These are phyloP conservation scores for Capsicum chinense DNA, from an alignment of 257 asterid species.

Conservation along the genomic window DNA sequence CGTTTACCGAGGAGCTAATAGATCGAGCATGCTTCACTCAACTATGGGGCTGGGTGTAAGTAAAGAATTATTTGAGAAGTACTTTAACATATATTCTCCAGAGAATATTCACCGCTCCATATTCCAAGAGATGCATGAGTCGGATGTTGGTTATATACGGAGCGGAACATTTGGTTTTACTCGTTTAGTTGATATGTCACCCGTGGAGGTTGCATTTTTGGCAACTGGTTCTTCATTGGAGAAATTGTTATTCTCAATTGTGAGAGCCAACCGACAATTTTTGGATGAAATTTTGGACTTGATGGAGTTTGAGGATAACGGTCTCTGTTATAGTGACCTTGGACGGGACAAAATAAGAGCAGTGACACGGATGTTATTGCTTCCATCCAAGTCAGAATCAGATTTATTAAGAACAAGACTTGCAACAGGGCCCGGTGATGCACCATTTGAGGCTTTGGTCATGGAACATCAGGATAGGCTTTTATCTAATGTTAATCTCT, in stretches of 20 bases:
- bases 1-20: conserved; percentile 65
- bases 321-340: conserved; percentile 47
- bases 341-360: conserved; percentile 80
- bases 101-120: conserved; percentile 67
- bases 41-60: conserved; percentile 46
- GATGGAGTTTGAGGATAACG: conserved; percentile 62
- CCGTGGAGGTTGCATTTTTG: conserved; percentile 74
- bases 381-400: conserved; percentile 66
- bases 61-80: conserved; percentile 52
- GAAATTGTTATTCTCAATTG: conserved; percentile 66
- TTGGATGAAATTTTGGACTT: conserved; percentile 62
- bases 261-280: conserved; percentile 60
- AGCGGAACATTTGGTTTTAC: conserved; percentile 83
- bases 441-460: conserved; percentile 87
- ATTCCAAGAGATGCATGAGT: conserved; percentile 41
- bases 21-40: conserved; percentile 43
- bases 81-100: conserved; percentile 80
- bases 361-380: conserved; percentile 80
- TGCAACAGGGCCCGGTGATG: conserved; percentile 72
- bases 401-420: conserved; percentile 52
- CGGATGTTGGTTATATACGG: conserved; percentile 43
- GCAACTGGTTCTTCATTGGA: conserved; percentile 79
- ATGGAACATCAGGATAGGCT: conserved; percentile 77
- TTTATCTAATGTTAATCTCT: conserved; percentile 64
- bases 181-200: conserved; percentile 78